Evolutionary conservation across 805 yeast genomes (phyloP).

Genomic region (Ogataea nitratoaversa): DNA sequence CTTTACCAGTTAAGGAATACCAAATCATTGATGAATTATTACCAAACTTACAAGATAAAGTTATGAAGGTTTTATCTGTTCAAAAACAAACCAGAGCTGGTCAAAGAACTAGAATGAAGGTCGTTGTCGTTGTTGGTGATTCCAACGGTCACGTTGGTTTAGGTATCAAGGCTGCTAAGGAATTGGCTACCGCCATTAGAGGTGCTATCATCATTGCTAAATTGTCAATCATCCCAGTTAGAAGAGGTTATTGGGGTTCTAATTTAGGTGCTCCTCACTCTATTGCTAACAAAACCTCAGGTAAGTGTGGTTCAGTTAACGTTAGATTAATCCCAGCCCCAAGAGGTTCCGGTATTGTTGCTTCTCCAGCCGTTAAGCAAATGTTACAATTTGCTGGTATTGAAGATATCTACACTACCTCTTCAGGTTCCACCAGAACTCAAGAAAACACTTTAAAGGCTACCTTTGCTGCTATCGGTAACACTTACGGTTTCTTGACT

Average conservation of each 20-base stretch:
- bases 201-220: conserved; percentile 99
- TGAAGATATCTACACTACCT: conserved; percentile 98
- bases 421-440: conserved; percentile 99
- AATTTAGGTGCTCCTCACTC: conserved; percentile 99
- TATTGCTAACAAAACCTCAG: conserved; percentile 94
- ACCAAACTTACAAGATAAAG: conserved; percentile 96
- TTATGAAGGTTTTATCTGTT: conserved; percentile 99
- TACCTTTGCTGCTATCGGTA: conserved; percentile 98
- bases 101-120: conserved; percentile 99
- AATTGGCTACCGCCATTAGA: conserved; percentile 99
- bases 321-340: conserved; percentile 99
- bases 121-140: conserved; percentile 99
- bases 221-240: conserved; percentile 97
- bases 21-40: conserved; percentile 96
- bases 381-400: conserved; percentile 99
- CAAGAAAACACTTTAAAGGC: conserved; percentile 99
- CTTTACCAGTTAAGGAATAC: conserved; percentile 99
- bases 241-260: conserved; percentile 99
- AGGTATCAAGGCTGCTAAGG: conserved; percentile 99
- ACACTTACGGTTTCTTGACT: conserved; percentile 99
- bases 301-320: conserved; percentile 99
- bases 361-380: conserved; percentile 99
- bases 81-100: conserved; percentile 99
- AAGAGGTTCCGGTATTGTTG: conserved; percentile 99
- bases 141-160: conserved; percentile 99